These are phyloP conservation scores for Tephrocybe rancida DNA, from an alignment of 768 basidiomycete genomes.

Conservation along the genomic window DNA sequence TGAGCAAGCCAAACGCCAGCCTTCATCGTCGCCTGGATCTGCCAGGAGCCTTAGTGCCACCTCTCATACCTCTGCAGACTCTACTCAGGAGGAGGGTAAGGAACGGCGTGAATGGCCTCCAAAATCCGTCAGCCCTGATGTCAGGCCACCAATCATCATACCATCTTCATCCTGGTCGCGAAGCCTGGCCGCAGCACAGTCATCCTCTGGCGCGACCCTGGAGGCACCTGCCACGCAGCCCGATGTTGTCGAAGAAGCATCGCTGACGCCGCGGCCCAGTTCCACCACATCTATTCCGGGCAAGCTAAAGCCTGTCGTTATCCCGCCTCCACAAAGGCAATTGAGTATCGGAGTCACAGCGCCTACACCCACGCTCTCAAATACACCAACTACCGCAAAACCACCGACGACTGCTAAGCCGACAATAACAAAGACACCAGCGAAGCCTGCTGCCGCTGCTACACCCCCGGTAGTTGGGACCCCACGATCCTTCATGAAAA, in stretches of 20 bases:
- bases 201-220: conserved; percentile 20
- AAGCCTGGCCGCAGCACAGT: conserved; percentile 30
- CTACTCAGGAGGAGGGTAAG: conserved; percentile 65
- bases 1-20: conserved; percentile 75
- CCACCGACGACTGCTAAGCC: conserved; percentile 20
- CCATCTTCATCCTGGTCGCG: conserved; percentile 37
- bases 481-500: conserved; percentile 25
- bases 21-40: conserved; percentile 39
- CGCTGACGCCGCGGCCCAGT: conserved; percentile 18
- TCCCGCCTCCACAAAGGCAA: conserved; percentile 6
- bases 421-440: conserved; percentile 17
- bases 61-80: conserved; percentile 66
- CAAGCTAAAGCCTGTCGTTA: conserved; percentile 2
- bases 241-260: conserved; percentile 18
- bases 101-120: conserved; percentile 84
- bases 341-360: conserved; percentile 7
- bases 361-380: conserved; percentile 11
- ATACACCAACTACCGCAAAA: conserved; percentile 26
- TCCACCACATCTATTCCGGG: conserved; percentile 23
- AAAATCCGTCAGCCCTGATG: conserved; percentile 34
- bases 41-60: conserved; percentile 69
- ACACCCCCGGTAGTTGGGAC: conserved; percentile 13
- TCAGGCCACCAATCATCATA: conserved; percentile 36
- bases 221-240: conserved; percentile 21
- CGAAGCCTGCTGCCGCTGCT: conserved; percentile 14